Percentiles rank a stretch among this genome's conserved stretches.
Conservation (phyloP, 768 basidiomycete species). For the Paxillus rubicundulus region DNA sequence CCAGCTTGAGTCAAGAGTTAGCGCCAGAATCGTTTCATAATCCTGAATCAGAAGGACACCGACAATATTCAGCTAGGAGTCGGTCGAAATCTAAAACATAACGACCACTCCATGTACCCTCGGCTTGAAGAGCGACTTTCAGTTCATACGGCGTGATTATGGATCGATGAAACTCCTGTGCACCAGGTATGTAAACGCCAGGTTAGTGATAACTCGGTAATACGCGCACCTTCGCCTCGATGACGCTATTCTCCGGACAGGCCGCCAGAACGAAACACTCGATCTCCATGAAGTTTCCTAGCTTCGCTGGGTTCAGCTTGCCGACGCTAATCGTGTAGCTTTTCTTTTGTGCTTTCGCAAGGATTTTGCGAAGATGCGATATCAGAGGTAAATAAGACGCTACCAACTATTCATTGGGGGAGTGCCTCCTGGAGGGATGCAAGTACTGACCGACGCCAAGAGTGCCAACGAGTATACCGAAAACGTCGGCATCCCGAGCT, state of each 20-base stretch:
- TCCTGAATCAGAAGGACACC: no score
- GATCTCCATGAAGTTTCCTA: conserved; percentile 94
- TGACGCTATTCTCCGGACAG: conserved; percentile 87
- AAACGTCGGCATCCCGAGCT: conserved; percentile 83
- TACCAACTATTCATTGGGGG: conserved; percentile 25
- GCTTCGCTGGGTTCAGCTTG: conserved; percentile 90
- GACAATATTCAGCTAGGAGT: no score
- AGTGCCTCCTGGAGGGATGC: neutral
- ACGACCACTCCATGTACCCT: conserved; percentile 68
- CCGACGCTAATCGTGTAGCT: conserved; percentile 94
- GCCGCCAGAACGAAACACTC: conserved; percentile 95
- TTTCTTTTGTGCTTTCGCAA: conserved; percentile 74
- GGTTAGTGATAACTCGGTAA: neutral
- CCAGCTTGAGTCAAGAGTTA: conserved; percentile 5
- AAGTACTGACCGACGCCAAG: conserved; percentile 72
- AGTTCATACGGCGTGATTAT: conserved; percentile 80
- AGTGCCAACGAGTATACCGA: conserved; percentile 93
- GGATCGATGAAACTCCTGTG: conserved; percentile 85
- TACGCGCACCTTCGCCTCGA: conserved; percentile 60
- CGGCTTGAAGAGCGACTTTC: conserved; percentile 69
- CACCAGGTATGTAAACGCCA: neutral
- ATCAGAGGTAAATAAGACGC: conserved; percentile 87
- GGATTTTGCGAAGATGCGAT: conserved; percentile 67
- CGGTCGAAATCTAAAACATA: conserved; percentile 76
- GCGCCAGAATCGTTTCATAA: neutral